phyloP scores from a whole-genome alignment of 495 filamentous ascomycete species.

The Aspergillus ostianus region DNA sequence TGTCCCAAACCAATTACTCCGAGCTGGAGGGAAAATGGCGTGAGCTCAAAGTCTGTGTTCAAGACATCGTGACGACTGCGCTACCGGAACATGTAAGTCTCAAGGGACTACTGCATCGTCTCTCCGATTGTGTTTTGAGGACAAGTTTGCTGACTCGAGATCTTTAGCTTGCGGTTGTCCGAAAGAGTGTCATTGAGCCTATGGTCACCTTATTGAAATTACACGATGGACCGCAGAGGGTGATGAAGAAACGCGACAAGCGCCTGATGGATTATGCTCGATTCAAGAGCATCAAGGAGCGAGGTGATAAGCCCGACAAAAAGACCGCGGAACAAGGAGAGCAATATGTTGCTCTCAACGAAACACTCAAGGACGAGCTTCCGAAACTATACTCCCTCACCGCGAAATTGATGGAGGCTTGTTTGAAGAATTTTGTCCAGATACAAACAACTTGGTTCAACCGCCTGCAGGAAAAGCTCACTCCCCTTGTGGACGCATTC shows the following conservation, averaged over 20 bases:
- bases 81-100: constrained; percentile 82
- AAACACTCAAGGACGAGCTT: constrained; percentile 87
- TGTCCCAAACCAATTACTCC: constrained; percentile 60
- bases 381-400: constrained; percentile 81
- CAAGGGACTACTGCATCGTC: neutral
- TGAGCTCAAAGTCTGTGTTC: constrained; percentile 74
- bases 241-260: constrained; percentile 92
- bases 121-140: neutral
- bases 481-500: constrained; percentile 66
- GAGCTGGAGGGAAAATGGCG: constrained; percentile 92
- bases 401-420: constrained; percentile 73
- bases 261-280: constrained; percentile 84
- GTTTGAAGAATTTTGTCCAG: constrained; percentile 74
- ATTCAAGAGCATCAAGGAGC: constrained; percentile 71
- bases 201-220: constrained; percentile 78
- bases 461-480: constrained; percentile 77
- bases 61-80: constrained; percentile 73
- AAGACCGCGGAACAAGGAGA: constrained; percentile 79
- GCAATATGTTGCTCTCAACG: constrained; percentile 84
- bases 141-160: constrained; percentile 7
- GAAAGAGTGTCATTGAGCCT: constrained; percentile 81
- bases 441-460: constrained; percentile 78
- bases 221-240: constrained; percentile 74
- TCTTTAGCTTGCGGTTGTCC: constrained; percentile 65
- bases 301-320: constrained; percentile 77